Conservation (phyloP, 75 land plant species). For the Gnetum montanum region DNA sequence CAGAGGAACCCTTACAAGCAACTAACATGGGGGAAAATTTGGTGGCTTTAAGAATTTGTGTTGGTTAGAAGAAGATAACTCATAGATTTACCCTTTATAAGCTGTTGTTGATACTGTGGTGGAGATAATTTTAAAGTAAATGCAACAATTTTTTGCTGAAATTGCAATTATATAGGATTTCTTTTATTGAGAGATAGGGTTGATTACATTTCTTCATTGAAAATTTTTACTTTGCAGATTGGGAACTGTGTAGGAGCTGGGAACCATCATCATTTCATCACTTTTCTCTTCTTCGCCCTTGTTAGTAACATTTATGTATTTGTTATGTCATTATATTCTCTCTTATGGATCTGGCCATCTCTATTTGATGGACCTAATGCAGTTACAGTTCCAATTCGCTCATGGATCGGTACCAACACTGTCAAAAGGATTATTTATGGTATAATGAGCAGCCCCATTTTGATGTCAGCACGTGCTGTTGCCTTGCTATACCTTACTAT, state of each 20-base stretch:
- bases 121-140: too few species aligned
- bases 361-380: constrained; percentile 7
- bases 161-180: too few species aligned
- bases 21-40: too few species aligned
- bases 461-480: constrained; percentile 48
- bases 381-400: not conserved
- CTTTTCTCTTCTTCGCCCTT: constrained; percentile 63
- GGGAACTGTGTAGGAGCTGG: constrained; percentile 98
- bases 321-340: constrained; percentile 46
- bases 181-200: too few species aligned
- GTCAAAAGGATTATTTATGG: constrained; percentile 11
- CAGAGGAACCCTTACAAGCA: too few species aligned
- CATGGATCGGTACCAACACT: not conserved
- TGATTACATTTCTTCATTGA: too few species aligned
- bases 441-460: constrained; percentile 31
- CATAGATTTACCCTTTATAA: too few species aligned
- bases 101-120: too few species aligned
- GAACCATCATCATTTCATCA: constrained; percentile 73
- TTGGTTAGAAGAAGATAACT: too few species aligned
- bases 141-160: too few species aligned
- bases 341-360: constrained; percentile 46
- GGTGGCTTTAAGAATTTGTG: too few species aligned
- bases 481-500: constrained; percentile 64
- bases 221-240: constrained; percentile 58
- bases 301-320: constrained; percentile 65